A percentile compares a stretch with the other conserved stretches of the same genome.
Conservation (phyloP, 495 filamentous ascomycete genomes). For the Cryomyces minteri region DNA sequence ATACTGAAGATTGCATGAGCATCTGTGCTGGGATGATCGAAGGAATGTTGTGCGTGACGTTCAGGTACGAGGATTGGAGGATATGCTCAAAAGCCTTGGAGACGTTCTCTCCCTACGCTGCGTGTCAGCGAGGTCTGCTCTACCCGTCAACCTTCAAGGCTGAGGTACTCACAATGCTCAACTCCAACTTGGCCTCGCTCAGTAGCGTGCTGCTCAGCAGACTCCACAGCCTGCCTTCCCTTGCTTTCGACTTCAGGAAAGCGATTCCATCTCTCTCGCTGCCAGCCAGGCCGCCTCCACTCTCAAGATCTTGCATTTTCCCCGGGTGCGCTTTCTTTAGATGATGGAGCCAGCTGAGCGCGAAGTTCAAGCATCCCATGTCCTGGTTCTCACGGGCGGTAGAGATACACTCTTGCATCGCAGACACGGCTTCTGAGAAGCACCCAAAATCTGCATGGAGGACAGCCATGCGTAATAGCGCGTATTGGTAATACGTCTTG, state of each 20-base stretch:
- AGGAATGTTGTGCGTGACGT: conserved; percentile 54
- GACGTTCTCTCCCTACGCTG: conserved; percentile 53
- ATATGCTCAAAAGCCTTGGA: conserved; percentile 60
- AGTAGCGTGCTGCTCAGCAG: conserved; percentile 70
- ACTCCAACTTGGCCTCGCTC: conserved; percentile 66
- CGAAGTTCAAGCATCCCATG: conserved; percentile 83
- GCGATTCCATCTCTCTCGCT: conserved; percentile 65
- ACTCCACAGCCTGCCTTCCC: conserved; percentile 75
- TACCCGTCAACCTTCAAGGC: background rate
- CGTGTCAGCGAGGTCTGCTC: background rate
- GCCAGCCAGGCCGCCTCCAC: conserved; percentile 49
- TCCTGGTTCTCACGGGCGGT: conserved; percentile 86
- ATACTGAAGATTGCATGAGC: conserved; percentile 51
- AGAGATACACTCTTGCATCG: conserved; percentile 82
- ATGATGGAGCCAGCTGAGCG: conserved; percentile 93
- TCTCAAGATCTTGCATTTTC: conserved; percentile 37
- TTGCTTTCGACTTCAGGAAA: conserved; percentile 76
- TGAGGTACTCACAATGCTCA: conserved; percentile 33
- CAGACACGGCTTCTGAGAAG: conserved; percentile 72
- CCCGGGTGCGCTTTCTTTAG: conserved; percentile 72
- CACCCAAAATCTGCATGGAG: conserved; percentile 93
- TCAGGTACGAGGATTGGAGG: conserved; percentile 62
- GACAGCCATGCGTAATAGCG: conserved; percentile 81
- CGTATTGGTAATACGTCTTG: conserved; percentile 86
- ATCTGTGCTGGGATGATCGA: conserved; percentile 56